Conservation (phyloP, 108 stramenopile species). For the Fragilaria crotonensis region DNA sequence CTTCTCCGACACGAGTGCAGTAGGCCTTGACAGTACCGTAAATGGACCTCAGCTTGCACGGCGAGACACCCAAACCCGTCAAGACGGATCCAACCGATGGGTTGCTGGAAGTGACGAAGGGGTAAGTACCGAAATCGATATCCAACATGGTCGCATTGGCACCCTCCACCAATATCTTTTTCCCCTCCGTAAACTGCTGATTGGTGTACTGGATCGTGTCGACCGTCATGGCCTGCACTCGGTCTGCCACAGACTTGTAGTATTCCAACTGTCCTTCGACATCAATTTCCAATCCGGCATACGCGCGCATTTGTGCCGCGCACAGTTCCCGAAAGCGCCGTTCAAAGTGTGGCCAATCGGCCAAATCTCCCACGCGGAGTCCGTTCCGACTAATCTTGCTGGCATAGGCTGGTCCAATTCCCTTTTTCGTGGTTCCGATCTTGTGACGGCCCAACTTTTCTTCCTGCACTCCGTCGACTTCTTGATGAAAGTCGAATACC, state of each 20-base stretch:
- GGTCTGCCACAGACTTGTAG: slow-evolving; percentile 69
- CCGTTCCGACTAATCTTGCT: slow-evolving; percentile 96
- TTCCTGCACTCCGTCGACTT: slow-evolving; percentile 86
- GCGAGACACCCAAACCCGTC: slow-evolving; percentile 96
- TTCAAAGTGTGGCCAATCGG: slow-evolving; percentile 82
- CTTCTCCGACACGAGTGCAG: slow-evolving; percentile 99
- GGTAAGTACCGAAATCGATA: slow-evolving; percentile 99
- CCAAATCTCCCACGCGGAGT: slow-evolving; percentile 93
- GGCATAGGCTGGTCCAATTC: slow-evolving; percentile 98
- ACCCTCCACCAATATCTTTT: slow-evolving; percentile 95
- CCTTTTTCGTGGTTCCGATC: slow-evolving; percentile 96
- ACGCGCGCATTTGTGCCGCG: slow-evolving; percentile 60
- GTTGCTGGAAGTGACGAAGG: slow-evolving; percentile 95
- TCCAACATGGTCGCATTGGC: slow-evolving; percentile 99
- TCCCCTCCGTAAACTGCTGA: slow-evolving; percentile 73
- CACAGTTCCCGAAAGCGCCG: slow-evolving; percentile 78
- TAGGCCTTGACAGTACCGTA: slow-evolving; percentile 98
- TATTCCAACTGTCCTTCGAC: slow-evolving; percentile 83
- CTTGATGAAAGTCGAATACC: slow-evolving; percentile 98
- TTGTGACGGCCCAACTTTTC: slow-evolving; percentile 77
- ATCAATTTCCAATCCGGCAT: slow-evolving; percentile 83
- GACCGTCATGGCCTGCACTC: slow-evolving; percentile 67
- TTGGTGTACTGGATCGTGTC: slow-evolving; percentile 93
- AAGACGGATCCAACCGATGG: slow-evolving; percentile 93
- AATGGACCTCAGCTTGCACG: slow-evolving; percentile 88